Evolutionary conservation across 768 basidiomycete genomes (phyloP).

Genomic region (Crassisporium funariophilum): DNA sequence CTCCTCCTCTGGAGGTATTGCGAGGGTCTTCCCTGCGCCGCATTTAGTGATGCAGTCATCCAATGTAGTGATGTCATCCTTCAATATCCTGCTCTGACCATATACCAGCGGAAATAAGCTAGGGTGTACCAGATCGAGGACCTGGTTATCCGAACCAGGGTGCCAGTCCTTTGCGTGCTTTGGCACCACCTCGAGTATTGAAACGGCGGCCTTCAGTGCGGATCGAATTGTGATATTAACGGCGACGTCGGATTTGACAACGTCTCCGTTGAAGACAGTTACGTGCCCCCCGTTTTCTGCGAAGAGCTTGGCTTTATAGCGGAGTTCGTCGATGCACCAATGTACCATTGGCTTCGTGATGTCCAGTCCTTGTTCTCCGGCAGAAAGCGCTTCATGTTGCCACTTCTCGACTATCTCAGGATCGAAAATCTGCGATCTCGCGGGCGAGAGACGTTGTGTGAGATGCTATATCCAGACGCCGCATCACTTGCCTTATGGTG

Average conservation of each 20-base stretch:
- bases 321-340: slow-evolving; percentile 31
- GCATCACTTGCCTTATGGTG: slow-evolving; percentile 27
- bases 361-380: slow-evolving; percentile 13
- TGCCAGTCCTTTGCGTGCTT: slow-evolving; percentile 46
- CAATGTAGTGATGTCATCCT: slow-evolving; percentile 18
- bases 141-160: slow-evolving; percentile 42
- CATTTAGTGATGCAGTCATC: slow-evolving; percentile 25
- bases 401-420: slow-evolving; percentile 24
- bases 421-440: slow-evolving; percentile 20
- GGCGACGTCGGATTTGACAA: slow-evolving; percentile 36
- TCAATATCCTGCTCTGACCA: slow-evolving; percentile 27
- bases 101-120: slow-evolving; percentile 44
- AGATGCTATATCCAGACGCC: neutral
- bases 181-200: slow-evolving; percentile 35
- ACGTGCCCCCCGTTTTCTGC: slow-evolving; percentile 11
- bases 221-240: slow-evolving; percentile 25
- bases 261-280: slow-evolving; percentile 28
- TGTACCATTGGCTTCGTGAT: slow-evolving; percentile 27
- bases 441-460: neutral
- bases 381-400: slow-evolving; percentile 27
- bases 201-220: slow-evolving; percentile 26
- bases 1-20: slow-evolving; percentile 5
- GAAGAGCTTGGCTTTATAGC: slow-evolving; percentile 20
- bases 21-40: slow-evolving; percentile 22
- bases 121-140: slow-evolving; percentile 49